A percentile compares a stretch with the other conserved stretches of the same genome.
These are phyloP conservation scores for Candida saitoana DNA, from an alignment of 805 yeast species.

Conservation along the genomic window DNA sequence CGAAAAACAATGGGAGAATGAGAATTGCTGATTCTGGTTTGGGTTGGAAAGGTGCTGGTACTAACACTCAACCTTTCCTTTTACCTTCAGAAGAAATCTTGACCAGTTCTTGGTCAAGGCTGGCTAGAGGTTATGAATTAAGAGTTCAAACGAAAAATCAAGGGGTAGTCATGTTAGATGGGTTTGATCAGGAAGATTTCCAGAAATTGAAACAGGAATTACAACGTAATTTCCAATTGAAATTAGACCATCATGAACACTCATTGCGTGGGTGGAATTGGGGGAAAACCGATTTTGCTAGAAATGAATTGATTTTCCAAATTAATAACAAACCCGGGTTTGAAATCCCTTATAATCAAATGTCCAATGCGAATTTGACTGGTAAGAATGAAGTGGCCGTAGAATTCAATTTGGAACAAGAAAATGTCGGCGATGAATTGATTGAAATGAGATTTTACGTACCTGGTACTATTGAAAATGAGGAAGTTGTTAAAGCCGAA, in stretches of 20 bases:
- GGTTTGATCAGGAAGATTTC: conserved; percentile 84
- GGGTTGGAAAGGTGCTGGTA: conserved; percentile 82
- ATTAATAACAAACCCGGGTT: conserved; percentile 86
- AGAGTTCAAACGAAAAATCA: conserved; percentile 83
- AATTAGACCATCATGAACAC: conserved; percentile 82
- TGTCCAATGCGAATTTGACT: conserved; percentile 81
- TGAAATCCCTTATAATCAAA: conserved; percentile 79
- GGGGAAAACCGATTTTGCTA: conserved; percentile 91
- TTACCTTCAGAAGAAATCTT: conserved; percentile 83
- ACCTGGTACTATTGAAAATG: conserved; percentile 75
- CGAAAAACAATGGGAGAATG: conserved; percentile 79
- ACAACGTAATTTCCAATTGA: conserved; percentile 67
- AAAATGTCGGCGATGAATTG: conserved; percentile 86
- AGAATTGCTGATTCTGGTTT: conserved; percentile 95
- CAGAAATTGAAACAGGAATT: conserved; percentile 77
- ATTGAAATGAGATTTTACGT: conserved; percentile 92
- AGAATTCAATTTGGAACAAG: conserved; percentile 66
- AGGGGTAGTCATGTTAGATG: conserved; percentile 86
- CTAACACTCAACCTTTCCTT: conserved; percentile 63
- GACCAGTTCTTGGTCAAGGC: conserved; percentile 86
- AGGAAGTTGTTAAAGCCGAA: conserved; percentile 24
- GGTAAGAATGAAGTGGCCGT: conserved; percentile 92
- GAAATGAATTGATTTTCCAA: conserved; percentile 83
- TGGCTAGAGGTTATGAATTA: conserved; percentile 86
- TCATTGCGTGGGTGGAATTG: conserved; percentile 98